Base-by-base conservation (phyloP, 2,329 filamentous ascomycete genomes). In the Dryadomyces sulphureus region DNA sequence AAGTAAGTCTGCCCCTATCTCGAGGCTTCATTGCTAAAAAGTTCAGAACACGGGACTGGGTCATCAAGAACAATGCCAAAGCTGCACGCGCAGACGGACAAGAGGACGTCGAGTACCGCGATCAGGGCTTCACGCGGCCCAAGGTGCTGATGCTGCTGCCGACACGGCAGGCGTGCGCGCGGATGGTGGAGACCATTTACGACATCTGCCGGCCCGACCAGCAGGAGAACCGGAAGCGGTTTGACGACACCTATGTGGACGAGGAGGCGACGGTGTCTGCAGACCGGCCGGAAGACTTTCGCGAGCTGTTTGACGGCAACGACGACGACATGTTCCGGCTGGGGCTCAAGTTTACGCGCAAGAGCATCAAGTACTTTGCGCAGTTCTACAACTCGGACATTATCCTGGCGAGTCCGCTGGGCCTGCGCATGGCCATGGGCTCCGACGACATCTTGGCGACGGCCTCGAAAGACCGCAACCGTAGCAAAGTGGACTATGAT, bases 331-430 rank as follows among this genome's bases (percentile, higher is more conserved):
- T 93, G 75, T 98, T 96, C 66, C 79, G 90, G 3, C 69, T 96
- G 2, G 92, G 90, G n/a, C 64, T 98, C 58, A 98, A 96, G 63
- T 93, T 98, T 60, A 96, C 92, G 0, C 78, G 92, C 50, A 96
- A 95, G 64, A 94, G 88, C 0, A 72, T 96, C 59, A 96, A 95
- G 61, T 92, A 84, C 60, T 98, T 94, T 65, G 76, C 90, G 0
- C 84, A 88, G 51, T 98, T 98, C 61, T 96, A 96, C 68, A 90
- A 83, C 60, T 94, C 89, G 9, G 92, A 98, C 60, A 88, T 98
- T 53, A 86, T 98, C 46, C 72, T 98, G 45, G 88, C 87, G 20
- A 94, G 87, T 54, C 87, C 92, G 0, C 70, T 98, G 3, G 92
- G 92, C 11, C 70, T 98, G 16, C 83, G 88, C 45, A 88, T 92